Evolutionary conservation across 768 basidiomycete genomes (phyloP).

Genomic region (Dioszegia aurantiaca): DNA sequence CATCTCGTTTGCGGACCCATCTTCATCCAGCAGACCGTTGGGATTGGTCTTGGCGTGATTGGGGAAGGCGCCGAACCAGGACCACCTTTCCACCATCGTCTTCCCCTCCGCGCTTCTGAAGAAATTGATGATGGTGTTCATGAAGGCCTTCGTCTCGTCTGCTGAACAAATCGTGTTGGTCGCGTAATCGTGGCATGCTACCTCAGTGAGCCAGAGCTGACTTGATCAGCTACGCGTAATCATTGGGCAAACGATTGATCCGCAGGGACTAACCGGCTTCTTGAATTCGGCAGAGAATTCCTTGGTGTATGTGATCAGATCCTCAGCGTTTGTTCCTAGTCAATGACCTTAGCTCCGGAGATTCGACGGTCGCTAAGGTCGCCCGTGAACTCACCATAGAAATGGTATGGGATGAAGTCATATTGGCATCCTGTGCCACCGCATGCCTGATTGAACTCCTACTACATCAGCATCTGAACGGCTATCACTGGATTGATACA

Average conservation of each 20-base stretch:
- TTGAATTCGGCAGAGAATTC: constrained; percentile 2
- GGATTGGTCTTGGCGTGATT: constrained; percentile 8
- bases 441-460: constrained; percentile 26
- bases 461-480: constrained; percentile 30
- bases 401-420: constrained; percentile 46
- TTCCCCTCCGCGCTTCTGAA: constrained; percentile 26
- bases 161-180: constrained; percentile 25
- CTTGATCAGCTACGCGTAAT: constrained; percentile 15
- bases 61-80: constrained; percentile 44
- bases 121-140: constrained; percentile 32
- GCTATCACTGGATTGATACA: constrained; percentile 11
- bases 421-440: constrained; percentile 36
- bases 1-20: constrained; percentile 24
- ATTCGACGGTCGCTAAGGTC: too few relatives aligned
- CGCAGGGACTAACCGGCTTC: constrained; percentile 6
- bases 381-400: constrained; percentile 39
- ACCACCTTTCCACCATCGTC: constrained; percentile 32
- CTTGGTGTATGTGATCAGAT: constrained; percentile 28
- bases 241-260: constrained; percentile 25
- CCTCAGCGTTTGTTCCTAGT: constrained; percentile 21
- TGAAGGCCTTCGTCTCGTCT: constrained; percentile 31
- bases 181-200: constrained; percentile 32
- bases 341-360: too few relatives aligned
- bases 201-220: constrained; percentile 34
- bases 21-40: constrained; percentile 30